These are phyloP conservation scores for Suhomyces bolitotheri DNA, from an alignment of 1,139 yeast genomes.

Conservation along the genomic window DNA sequence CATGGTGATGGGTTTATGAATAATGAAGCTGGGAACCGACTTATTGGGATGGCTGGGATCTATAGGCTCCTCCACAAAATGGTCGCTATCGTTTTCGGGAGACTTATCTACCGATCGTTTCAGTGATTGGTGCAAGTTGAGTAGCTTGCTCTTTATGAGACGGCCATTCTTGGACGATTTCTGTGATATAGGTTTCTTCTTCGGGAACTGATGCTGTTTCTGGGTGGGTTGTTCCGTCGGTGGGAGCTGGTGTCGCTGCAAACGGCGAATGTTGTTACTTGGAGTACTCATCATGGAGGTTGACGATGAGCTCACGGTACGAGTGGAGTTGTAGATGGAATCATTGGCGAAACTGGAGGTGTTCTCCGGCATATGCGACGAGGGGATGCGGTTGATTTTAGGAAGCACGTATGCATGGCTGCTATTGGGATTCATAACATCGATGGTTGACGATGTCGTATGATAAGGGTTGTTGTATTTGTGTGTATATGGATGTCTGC, in stretches of 20 bases:
- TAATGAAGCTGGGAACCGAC: constrained; percentile 19
- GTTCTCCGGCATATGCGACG: constrained; percentile 14
- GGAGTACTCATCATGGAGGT: constrained; percentile 28
- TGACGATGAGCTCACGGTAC: constrained; percentile 29
- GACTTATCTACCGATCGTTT: constrained; percentile 15
- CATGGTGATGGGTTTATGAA: constrained; percentile 23
- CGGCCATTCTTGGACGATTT: constrained; percentile 18
- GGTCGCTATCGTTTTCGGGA: constrained; percentile 1
- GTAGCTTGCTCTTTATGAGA: constrained; percentile 22
- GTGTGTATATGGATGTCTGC: constrained; percentile 5
- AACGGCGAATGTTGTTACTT: constrained; percentile 25
- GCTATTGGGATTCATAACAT: constrained; percentile 12
- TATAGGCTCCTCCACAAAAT: constrained; percentile 8
- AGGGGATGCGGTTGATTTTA: constrained; percentile 14
- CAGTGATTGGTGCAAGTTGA: constrained; percentile 26
- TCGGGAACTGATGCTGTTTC: constrained; percentile 11
- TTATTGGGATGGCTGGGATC: constrained; percentile 18
- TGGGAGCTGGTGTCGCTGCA: constrained; percentile 16
- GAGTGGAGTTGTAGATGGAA: constrained; percentile 20
- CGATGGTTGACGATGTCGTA: too few species aligned
- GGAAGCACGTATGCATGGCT: constrained; percentile 12
- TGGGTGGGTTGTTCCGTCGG: constrained; percentile 6
- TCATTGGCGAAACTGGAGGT: constrained; percentile 12
- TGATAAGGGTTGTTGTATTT: constrained; percentile 12
- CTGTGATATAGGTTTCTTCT: constrained; percentile 13